Conservation (phyloP, 2,329 filamentous ascomycete species). For the Sphaerostilbella broomeana region DNA sequence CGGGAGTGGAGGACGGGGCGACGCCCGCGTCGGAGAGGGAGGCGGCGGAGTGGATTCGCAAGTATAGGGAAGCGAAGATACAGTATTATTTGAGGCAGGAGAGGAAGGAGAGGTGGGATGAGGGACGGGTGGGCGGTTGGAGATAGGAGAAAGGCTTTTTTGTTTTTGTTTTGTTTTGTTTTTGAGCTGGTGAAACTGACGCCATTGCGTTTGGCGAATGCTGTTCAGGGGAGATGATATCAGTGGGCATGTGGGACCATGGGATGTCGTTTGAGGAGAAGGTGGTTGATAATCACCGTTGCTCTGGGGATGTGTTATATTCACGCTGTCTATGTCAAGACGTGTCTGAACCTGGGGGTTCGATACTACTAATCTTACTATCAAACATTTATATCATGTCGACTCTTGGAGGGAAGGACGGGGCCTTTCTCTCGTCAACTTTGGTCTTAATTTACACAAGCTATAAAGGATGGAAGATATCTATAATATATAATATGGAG, state of each 20-base stretch:
- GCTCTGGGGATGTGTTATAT: too few relatives aligned
- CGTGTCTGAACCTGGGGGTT: too few relatives aligned
- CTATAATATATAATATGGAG: neutral
- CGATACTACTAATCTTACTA: too few relatives aligned
- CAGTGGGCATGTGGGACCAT: neutral
- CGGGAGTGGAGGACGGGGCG: constrained; percentile 29
- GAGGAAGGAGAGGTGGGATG: constrained; percentile 89
- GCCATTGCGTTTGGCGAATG: neutral
- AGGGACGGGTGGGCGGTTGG: constrained; percentile 92
- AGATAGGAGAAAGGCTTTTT: constrained; percentile 44
- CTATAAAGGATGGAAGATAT: neutral
- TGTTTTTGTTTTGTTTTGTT: neutral
- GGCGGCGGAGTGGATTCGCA: constrained; percentile 73
- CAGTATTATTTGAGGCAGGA: constrained; percentile 75
- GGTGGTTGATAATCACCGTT: too few relatives aligned
- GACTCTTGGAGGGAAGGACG: too few relatives aligned
- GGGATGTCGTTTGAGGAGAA: too few relatives aligned
- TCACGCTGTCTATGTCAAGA: too few relatives aligned
- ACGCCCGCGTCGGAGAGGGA: constrained; percentile 66
- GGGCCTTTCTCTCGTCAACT: too few relatives aligned
- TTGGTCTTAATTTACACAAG: too few relatives aligned
- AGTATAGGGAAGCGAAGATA: constrained; percentile 74
- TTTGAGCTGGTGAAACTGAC: too few relatives aligned
- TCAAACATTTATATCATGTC: too few relatives aligned
- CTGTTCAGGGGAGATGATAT: too few relatives aligned